Base-by-base conservation (phyloP, 2,329 filamentous ascomycete genomes). In the Westerdykella sp. region DNA sequence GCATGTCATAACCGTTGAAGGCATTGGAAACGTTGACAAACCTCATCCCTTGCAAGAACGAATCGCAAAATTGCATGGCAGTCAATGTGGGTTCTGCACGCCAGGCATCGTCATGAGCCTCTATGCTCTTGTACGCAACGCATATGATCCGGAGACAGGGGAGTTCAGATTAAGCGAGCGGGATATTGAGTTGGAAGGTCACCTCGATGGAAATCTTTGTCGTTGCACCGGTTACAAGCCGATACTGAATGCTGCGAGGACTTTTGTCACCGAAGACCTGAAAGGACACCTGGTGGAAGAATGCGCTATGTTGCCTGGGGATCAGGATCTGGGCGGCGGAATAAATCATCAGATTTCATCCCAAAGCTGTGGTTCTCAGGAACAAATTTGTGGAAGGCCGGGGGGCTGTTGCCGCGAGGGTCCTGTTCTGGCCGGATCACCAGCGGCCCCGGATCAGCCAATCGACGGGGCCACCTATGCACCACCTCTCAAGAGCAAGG, bases 1-100 rank as follows among this genome's bases (percentile, higher is more conserved):
- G 65, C 91, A 97, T 78, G 87, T 97, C 63, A 90, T 97, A 62
- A 97, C 91, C 2, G 82, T 97, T 34, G 91, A 97, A 69, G 91
- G 91, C 6, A 95, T 97, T 54, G 91, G 91, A 13, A 86, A 83
- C 65, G 83, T 87, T 31, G 83, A 90, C 64, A 81, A 76, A 32
- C 91, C 91, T 1, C 91, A 97, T 70, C 86, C 90, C 1, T 73
- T 85, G 2, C 91, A 97, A 65, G 89, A 97, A 69, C 79, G 91
- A 38, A 85, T 97, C 53, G 91, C 91, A 11, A 86, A 86, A 68
- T 79, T 85, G 23, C 90, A 95, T 67, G 93, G 93, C 37, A 94
- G 87, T 54, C 91, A 97, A 66, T 97, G 83, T 65, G 83, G 89
- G 1, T 97, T 97, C 68, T 97, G 91, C 63, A 97, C 91, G 0